A percentile compares a stretch with the other conserved stretches of the same genome.
Conservation (phyloP, 139 green algal species). For the Volvox africanus region DNA sequence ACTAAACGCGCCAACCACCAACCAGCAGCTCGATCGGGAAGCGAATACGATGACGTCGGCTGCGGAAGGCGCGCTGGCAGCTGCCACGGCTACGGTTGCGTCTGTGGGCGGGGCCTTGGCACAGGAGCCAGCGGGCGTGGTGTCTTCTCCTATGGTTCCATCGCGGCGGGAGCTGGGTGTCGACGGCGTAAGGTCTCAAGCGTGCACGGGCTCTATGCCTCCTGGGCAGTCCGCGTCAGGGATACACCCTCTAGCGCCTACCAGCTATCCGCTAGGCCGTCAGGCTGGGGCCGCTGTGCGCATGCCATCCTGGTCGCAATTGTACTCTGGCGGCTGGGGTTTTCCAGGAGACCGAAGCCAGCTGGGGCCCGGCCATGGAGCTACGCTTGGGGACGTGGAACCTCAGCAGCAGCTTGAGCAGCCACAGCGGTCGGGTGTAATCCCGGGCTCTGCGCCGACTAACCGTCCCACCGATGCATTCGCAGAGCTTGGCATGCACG, state of each 20-base stretch:
- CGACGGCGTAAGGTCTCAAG: no score
- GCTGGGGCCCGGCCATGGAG: neutral
- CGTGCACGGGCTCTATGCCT: no score
- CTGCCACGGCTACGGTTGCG: no score
- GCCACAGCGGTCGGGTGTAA: neutral
- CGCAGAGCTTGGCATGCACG: no score
- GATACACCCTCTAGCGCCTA: neutral
- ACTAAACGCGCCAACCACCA: no score
- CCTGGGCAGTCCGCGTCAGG: neutral
- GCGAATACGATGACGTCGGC: no score
- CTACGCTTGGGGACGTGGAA: neutral
- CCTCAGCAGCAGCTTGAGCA: slow-evolving; percentile 5
- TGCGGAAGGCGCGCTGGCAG: no score
- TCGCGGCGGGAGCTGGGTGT: no score
- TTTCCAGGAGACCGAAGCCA: neutral
- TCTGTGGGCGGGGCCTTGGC: no score
- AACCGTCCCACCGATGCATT: no score
- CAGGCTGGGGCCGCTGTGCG: neutral
- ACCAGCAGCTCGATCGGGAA: no score
- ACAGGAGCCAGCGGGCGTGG: neutral
- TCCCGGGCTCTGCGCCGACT: neutral
- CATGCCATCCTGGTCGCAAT: slow-evolving; percentile 7
- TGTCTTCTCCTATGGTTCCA: neutral
- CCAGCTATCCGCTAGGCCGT: neutral
- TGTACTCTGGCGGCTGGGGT: neutral